A percentile compares a stretch with the other conserved stretches of the same genome.
phyloP scores from a whole-genome alignment of 495 filamentous ascomycete species.

The Xylaria venustula region DNA sequence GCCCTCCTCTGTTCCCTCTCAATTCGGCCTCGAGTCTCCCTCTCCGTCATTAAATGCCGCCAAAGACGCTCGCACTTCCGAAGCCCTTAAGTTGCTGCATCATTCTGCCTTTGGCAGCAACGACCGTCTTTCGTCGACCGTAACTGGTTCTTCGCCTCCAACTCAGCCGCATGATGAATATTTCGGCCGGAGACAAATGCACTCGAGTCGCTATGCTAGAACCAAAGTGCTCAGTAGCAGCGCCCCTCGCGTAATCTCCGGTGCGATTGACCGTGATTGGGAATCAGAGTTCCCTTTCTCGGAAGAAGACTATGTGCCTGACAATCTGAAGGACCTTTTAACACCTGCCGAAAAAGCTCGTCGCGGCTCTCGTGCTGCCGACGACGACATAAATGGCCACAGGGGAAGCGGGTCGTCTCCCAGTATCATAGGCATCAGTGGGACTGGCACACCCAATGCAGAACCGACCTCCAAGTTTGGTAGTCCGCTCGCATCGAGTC shows the following conservation, averaged over 20 bases:
- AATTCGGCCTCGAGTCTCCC: constrained; percentile 88
- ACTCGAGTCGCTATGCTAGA: constrained; percentile 78
- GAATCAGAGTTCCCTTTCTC: constrained; percentile 78
- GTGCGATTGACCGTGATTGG: constrained; percentile 68
- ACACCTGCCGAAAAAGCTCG: constrained; percentile 88
- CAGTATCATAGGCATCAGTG: constrained; percentile 32
- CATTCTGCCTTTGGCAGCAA: constrained; percentile 75
- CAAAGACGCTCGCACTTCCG: constrained; percentile 61
- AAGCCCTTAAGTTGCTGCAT: constrained; percentile 76
- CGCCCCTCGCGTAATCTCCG: constrained; percentile 54
- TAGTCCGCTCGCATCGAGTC: constrained; percentile 73
- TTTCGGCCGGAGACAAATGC: constrained; percentile 70
- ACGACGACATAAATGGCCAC: constrained; percentile 54
- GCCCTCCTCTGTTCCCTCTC: constrained; percentile 87
- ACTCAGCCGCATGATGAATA: constrained; percentile 60
- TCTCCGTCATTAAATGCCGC: constrained; percentile 65
- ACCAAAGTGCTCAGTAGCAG: constrained; percentile 77
- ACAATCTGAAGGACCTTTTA: constrained; percentile 82
- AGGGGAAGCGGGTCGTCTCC: constrained; percentile 36
- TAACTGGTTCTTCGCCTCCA: constrained; percentile 65
- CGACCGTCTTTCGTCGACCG: constrained; percentile 45
- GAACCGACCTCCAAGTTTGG: constrained; percentile 68
- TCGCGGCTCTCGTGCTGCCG: constrained; percentile 66
- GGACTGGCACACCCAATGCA: constrained; percentile 41
- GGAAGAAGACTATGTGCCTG: constrained; percentile 90